Evolutionary conservation across 2,329 filamentous ascomycete genomes (phyloP).

Genomic region (Talaromyces marneffei): DNA sequence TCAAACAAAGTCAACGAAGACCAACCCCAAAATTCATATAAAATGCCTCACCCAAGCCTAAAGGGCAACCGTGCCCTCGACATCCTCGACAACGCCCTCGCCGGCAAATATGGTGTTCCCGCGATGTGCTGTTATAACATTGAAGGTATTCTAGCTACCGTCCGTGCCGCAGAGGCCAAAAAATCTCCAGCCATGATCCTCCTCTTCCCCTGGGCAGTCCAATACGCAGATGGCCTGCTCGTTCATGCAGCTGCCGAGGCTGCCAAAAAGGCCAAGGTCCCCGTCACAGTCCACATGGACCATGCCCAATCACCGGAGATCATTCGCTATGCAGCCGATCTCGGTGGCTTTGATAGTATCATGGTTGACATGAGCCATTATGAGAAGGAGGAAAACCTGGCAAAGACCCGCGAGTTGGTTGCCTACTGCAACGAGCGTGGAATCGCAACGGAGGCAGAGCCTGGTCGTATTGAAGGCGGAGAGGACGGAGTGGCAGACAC

Average conservation of each 20-base stretch:
- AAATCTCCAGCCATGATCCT: constrained; percentile 64
- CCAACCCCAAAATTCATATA: not conserved
- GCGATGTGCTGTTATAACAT: constrained; percentile 64
- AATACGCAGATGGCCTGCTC: constrained; percentile 56
- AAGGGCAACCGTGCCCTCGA: constrained; percentile 48
- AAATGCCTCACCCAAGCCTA: constrained; percentile 35
- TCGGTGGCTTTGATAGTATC: constrained; percentile 63
- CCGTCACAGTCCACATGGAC: constrained; percentile 60
- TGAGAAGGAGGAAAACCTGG: constrained; percentile 64
- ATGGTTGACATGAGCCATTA: constrained; percentile 75
- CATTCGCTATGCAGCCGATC: constrained; percentile 55
- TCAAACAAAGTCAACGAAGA: not conserved
- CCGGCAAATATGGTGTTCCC: constrained; percentile 54
- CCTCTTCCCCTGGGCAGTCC: constrained; percentile 68
- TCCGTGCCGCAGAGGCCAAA: constrained; percentile 63
- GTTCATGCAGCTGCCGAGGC: constrained; percentile 53
- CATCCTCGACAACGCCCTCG: constrained; percentile 53
- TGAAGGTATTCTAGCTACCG: constrained; percentile 63
- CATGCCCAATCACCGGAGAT: constrained; percentile 60
- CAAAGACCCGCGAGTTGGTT: constrained; percentile 57
- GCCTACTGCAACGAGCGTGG: constrained; percentile 58
- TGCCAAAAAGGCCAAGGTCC: constrained; percentile 52
- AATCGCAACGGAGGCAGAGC: constrained; percentile 66
- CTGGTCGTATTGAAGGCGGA: constrained; percentile 64
- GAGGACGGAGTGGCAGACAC: constrained; percentile 70